Evolutionary conservation across 2,329 filamentous ascomycete species (phyloP).

Genomic region (Ophiostoma quercus): DNA sequence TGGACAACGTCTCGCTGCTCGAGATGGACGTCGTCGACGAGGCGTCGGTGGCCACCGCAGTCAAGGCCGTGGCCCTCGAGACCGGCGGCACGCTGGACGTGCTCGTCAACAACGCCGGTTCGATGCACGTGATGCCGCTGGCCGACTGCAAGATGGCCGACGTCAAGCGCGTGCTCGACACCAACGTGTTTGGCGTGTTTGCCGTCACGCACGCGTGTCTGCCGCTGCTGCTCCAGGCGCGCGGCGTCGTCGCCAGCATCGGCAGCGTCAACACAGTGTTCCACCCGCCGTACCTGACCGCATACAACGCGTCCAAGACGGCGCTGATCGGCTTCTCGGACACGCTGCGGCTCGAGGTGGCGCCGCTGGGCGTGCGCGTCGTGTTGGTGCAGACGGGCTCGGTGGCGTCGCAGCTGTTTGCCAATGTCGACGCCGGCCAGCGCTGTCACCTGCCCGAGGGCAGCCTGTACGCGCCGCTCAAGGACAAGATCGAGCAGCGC

Average conservation of each 20-base stretch:
- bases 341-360: slow-evolving; percentile 33
- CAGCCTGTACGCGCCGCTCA: slow-evolving; percentile 31
- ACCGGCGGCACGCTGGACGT: slow-evolving; percentile 25
- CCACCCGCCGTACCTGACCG: slow-evolving; percentile 31
- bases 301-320: slow-evolving; percentile 34
- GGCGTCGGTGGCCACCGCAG: slow-evolving; percentile 21
- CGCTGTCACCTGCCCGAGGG: slow-evolving; percentile 30
- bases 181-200: slow-evolving; percentile 33
- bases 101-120: slow-evolving; percentile 29
- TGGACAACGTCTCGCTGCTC: slow-evolving; percentile 30
- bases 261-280: slow-evolving; percentile 33
- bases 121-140: slow-evolving; percentile 26
- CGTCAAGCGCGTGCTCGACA: slow-evolving; percentile 26
- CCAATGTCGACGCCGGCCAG: slow-evolving; percentile 30
- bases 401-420: slow-evolving; percentile 32
- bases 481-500: slow-evolving; percentile 30
- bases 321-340: slow-evolving; percentile 30
- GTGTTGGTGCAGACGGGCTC: slow-evolving; percentile 33
- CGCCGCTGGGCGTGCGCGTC: slow-evolving; percentile 33
- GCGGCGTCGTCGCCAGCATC: slow-evolving; percentile 30
- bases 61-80: not conserved
- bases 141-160: slow-evolving; percentile 26
- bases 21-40: slow-evolving; percentile 33
- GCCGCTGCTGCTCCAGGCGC: slow-evolving; percentile 31
- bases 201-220: slow-evolving; percentile 35